A percentile compares a stretch with the other conserved stretches of the same genome.
Evolutionary conservation across 441 rosid genomes (phyloP).

Genomic region (Kokia cookei): DNA sequence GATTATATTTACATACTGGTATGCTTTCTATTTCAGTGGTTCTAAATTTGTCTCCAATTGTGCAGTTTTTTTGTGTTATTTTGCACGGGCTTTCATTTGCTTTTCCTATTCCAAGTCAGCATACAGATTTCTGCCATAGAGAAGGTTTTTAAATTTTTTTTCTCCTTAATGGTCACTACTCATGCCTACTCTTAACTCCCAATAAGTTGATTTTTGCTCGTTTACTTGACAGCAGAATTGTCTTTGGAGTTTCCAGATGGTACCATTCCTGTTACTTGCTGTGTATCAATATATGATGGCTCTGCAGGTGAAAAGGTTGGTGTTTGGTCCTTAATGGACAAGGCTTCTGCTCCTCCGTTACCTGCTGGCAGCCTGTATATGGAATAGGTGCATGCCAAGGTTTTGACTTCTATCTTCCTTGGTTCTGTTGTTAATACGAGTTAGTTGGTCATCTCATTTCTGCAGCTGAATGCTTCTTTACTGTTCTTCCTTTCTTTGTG

Average conservation of each 20-base stretch:
- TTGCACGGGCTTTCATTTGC: conserved; percentile 83
- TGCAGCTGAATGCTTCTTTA: neutral
- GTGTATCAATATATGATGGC: conserved; percentile 83
- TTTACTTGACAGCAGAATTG: conserved; percentile 56
- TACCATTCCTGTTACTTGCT: conserved; percentile 95
- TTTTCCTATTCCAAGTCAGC: conserved; percentile 82
- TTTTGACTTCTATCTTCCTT: conserved; percentile 20
- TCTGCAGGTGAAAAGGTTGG: conserved; percentile 86
- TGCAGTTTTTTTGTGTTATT: conserved; percentile 5
- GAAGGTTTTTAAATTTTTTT: conserved; percentile 44
- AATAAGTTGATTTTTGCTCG: neutral
- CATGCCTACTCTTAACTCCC: neutral
- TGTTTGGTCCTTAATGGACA: conserved; percentile 54
- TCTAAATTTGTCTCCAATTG: neutral
- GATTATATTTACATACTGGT: neutral
- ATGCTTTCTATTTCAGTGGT: neutral
- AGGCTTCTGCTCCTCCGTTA: conserved; percentile 43
- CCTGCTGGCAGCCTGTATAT: conserved; percentile 81
- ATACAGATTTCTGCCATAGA: conserved; percentile 26
- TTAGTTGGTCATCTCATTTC: neutral
- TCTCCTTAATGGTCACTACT: neutral
- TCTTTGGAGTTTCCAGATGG: conserved; percentile 99
- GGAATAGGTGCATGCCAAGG: conserved; percentile 98
- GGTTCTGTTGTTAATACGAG: neutral
- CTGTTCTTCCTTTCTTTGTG: neutral